Evolutionary conservation across 2,329 filamentous ascomycete genomes (phyloP), one percentile per base, ranked within the genome.

Genomic region (Botryosphaeria dothidea): DNA sequence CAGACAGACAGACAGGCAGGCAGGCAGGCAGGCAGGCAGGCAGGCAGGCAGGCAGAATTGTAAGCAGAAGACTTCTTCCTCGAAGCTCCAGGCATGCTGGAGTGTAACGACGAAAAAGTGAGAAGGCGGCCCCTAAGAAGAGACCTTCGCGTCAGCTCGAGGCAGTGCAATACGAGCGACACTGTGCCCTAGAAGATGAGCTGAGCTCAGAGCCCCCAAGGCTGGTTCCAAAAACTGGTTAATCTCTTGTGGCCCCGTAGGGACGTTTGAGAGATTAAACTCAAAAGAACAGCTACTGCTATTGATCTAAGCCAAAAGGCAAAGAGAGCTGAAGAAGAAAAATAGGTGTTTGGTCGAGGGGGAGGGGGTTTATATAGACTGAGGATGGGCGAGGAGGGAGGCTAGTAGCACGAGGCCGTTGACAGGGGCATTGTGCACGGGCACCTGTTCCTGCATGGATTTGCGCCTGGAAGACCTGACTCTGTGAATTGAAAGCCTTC

Each of bases 321-420:
- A 58, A 45, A 58, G 54, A 58, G 54, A 58, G 36, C 54, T 58
- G 38, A 31, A 58, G 54, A 31, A 29, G 38, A 58, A 58, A 58
- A 29, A 36, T 29, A 36, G 54, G 15, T 19, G n/a, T n/a, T n/a
- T n/a, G n/a, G n/a, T n/a, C n/a, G 34, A 56, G 31, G 34, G 9
- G 52, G 3, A 3, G n/a, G 7, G 34, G 21, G 52, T n/a, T 15
- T 23, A 36, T 36, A 17, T 34, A 5, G 5, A 34, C 31, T 6
- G 31, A 34, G 31, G 31, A 11, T n/a, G n/a, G n/a, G n/a, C n/a
- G n/a, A n/a, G n/a, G n/a, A n/a, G n/a, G 31, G 31, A 34, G 31
- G 31, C 7, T 6, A 11, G 31, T 34, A 34, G 2, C 31, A 34
- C 31, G 31, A 11, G 31, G 31, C 13, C 31, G 7, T 1, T 34